These are phyloP conservation scores for Kluyveromyces marxianus DNA, from an alignment of 1,139 yeast genomes.

Conservation along the genomic window DNA sequence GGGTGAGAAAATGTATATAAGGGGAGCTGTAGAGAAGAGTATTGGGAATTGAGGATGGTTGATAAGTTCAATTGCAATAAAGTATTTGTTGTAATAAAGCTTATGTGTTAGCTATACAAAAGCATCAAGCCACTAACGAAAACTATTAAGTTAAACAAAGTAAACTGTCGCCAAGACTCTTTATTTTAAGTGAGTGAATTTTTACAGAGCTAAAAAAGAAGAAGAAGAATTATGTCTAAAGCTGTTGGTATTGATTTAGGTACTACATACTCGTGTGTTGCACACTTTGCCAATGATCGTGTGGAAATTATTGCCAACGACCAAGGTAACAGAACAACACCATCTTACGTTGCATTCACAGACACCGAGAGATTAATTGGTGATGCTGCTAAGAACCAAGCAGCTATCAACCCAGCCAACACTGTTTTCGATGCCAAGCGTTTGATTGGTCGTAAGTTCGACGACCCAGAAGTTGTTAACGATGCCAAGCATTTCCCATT, in stretches of 20 bases:
- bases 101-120: too few relatives aligned
- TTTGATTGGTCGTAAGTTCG: conserved; percentile 58
- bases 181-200: background rate
- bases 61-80: too few relatives aligned
- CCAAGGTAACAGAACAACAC: conserved; percentile 68
- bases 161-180: background rate
- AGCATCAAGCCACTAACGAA: too few relatives aligned
- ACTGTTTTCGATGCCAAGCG: conserved; percentile 65
- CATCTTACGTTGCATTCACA: conserved; percentile 62
- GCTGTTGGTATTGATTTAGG: conserved; percentile 84
- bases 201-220: too few relatives aligned
- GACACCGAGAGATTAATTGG: conserved; percentile 63
- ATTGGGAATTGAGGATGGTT: conserved; percentile 1
- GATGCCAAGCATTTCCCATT: conserved; percentile 62
- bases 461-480: conserved; percentile 48
- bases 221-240: conserved; percentile 39
- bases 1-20: background rate
- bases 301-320: conserved; percentile 67
- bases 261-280: conserved; percentile 80
- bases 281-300: conserved; percentile 62
- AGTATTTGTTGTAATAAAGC: too few relatives aligned
- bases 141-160: too few relatives aligned
- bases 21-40: conserved; percentile 3
- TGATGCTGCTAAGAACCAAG: conserved; percentile 68
- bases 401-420: conserved; percentile 60